Evolutionary conservation across 2,329 filamentous ascomycete genomes (phyloP).

Genomic region (Myriosclerotinia curreyana): DNA sequence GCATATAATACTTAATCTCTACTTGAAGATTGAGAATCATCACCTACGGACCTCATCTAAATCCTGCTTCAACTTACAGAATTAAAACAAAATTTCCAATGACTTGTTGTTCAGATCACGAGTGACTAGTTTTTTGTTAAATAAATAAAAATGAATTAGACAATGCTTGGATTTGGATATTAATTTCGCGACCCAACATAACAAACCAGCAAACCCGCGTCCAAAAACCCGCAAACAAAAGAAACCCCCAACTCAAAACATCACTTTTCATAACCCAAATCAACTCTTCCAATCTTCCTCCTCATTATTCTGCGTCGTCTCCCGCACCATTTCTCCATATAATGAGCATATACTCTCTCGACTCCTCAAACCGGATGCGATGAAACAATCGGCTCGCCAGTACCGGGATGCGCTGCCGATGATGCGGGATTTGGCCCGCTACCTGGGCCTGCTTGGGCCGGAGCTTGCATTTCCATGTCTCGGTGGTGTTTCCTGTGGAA

Average conservation of each 20-base stretch:
- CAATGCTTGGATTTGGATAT: slow-evolving; percentile 14
- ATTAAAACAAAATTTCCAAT: no score
- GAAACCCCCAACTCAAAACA: neutral
- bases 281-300: neutral
- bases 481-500: neutral
- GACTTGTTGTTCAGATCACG: neutral
- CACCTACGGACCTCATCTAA: no score
- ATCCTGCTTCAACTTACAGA: no score
- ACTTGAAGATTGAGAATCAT: no score
- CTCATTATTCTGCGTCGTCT: neutral
- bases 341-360: no score
- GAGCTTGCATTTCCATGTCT: slow-evolving; percentile 18
- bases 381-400: neutral
- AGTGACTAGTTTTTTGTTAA: no score
- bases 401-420: neutral
- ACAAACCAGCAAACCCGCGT: neutral
- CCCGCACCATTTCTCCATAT: no score
- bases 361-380: no score
- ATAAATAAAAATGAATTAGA: neutral
- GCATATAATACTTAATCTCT: no score
- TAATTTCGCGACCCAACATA: neutral
- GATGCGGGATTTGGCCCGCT: neutral
- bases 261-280: neutral
- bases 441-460: neutral
- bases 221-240: neutral